Evolutionary conservation across 208 protist species (phyloP).

Genomic region (Acanthamoeba culbertsoni): DNA sequence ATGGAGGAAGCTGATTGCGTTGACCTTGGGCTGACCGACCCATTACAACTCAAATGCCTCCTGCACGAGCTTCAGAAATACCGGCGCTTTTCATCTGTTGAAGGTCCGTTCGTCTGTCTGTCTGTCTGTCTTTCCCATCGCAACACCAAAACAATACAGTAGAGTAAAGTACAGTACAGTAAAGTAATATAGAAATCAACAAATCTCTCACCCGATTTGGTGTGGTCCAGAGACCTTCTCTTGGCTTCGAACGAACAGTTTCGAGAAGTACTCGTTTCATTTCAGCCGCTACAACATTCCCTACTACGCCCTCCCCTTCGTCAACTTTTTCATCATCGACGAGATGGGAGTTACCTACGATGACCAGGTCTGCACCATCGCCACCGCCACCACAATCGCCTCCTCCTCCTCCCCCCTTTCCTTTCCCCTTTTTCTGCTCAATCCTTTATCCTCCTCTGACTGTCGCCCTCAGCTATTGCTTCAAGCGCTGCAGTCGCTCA

Average conservation of each 20-base stretch:
- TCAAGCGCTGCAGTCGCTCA: slow-evolving; percentile 49
- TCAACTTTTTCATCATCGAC: slow-evolving; percentile 68
- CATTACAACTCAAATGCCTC: neutral
- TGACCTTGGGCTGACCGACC: neutral
- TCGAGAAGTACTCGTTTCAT: slow-evolving; percentile 56
- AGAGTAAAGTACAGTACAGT: too few species aligned
- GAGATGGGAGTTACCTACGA: slow-evolving; percentile 66
- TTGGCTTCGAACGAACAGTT: slow-evolving; percentile 36
- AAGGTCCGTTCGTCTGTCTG: neutral
- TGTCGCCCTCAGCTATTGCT: neutral
- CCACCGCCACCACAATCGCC: neutral
- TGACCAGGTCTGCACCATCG: slow-evolving; percentile 38
- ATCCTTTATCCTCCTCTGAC: neutral
- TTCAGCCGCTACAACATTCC: slow-evolving; percentile 63
- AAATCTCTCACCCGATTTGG: neutral
- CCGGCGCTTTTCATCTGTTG: slow-evolving; percentile 9
- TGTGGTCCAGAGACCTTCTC: slow-evolving; percentile 6
- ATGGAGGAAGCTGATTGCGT: neutral
- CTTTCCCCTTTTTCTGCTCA: neutral
- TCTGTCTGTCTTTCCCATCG: too few species aligned
- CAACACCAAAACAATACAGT: too few species aligned
- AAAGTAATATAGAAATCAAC: too few species aligned
- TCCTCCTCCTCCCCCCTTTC: too few species aligned
- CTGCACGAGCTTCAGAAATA: neutral
- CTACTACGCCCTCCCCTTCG: slow-evolving; percentile 58